A percentile compares a stretch with the other conserved stretches of the same genome.
These are phyloP conservation scores for Crithidia expoeki DNA, from an alignment of 208 protist genomes.

Conservation along the genomic window DNA sequence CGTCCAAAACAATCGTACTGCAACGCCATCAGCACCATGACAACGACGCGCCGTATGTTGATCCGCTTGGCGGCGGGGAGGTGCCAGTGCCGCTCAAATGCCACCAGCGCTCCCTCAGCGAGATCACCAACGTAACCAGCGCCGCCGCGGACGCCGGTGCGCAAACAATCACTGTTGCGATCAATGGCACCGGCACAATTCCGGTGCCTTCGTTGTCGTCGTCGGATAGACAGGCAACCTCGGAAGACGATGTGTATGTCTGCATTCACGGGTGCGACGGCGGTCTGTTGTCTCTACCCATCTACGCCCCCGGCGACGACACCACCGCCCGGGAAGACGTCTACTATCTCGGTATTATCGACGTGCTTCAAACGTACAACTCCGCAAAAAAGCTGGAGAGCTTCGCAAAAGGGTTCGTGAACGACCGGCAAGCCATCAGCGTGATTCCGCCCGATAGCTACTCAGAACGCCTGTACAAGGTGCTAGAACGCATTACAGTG, in stretches of 20 bases:
- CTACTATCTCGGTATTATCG: slow-evolving; percentile 94
- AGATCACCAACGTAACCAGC: slow-evolving; percentile 26
- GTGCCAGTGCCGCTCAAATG: background rate
- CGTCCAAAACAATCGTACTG: slow-evolving; percentile 65
- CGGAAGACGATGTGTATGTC: slow-evolving; percentile 50
- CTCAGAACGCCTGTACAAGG: slow-evolving; percentile 76
- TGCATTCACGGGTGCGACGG: slow-evolving; percentile 84
- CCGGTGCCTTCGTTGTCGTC: background rate
- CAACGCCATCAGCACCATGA: slow-evolving; percentile 22
- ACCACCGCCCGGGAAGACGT: slow-evolving; percentile 81
- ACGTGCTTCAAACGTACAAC: slow-evolving; percentile 93
- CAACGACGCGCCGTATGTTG: slow-evolving; percentile 7
- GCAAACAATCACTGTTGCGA: slow-evolving; percentile 17
- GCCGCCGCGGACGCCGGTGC: slow-evolving; percentile 20
- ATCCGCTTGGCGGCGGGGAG: slow-evolving; percentile 15
- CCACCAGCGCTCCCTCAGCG: slow-evolving; percentile 8
- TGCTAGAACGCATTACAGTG: slow-evolving; percentile 78
- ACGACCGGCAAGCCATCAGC: slow-evolving; percentile 75
- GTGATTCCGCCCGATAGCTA: slow-evolving; percentile 87
- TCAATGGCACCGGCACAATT: background rate
- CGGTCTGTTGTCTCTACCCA: slow-evolving; percentile 78
- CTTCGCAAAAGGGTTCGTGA: slow-evolving; percentile 83
- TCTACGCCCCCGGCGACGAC: slow-evolving; percentile 69
- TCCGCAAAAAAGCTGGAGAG: slow-evolving; percentile 84
- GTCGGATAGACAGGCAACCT: slow-evolving; percentile 14